phyloP scores from a whole-genome alignment of 2,329 filamentous ascomycete species.

The Sarocladium oryzae region DNA sequence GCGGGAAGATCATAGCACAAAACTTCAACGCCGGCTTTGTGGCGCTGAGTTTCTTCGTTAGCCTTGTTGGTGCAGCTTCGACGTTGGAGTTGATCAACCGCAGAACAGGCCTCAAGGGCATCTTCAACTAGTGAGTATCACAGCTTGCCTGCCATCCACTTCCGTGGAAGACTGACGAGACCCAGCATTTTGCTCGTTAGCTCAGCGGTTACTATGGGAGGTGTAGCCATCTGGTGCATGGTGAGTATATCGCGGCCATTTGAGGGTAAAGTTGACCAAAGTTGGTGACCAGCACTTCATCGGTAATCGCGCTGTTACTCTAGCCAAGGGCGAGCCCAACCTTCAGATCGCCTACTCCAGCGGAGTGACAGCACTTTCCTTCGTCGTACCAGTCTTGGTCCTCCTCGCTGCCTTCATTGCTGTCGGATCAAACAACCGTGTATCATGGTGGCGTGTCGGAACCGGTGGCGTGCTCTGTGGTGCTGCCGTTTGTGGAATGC shows the following conservation, averaged over 20 bases:
- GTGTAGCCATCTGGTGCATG: conserved; percentile 69
- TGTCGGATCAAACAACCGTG: conserved; percentile 52
- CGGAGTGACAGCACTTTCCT: conserved; percentile 67
- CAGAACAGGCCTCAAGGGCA: conserved; percentile 60
- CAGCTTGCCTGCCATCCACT: no score
- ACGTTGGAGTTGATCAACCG: conserved; percentile 78
- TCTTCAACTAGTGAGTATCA: conserved; percentile 61
- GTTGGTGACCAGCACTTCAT: conserved; percentile 63
- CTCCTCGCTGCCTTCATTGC: conserved; percentile 66
- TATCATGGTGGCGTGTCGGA: conserved; percentile 52
- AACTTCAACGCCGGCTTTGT: conserved; percentile 56
- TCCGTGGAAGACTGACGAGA: no score
- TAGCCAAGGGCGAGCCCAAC: conserved; percentile 54
- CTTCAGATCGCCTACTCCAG: conserved; percentile 70
- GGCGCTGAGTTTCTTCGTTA: conserved; percentile 68
- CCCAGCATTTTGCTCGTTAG: conserved; percentile 56
- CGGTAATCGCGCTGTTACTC: conserved; percentile 70
- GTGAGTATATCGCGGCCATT: conserved; percentile 33
- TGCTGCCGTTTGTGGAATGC: conserved; percentile 74
- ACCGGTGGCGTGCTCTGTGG: conserved; percentile 65
- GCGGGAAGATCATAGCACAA: conserved; percentile 39
- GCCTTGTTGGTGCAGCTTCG: conserved; percentile 68
- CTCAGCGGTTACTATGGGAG: conserved; percentile 65
- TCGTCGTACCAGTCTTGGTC: conserved; percentile 72
- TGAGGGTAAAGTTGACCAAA: not conserved